These are phyloP conservation scores for Maudiozyma humilis DNA, from an alignment of 1,139 yeast genomes.

Conservation along the genomic window DNA sequence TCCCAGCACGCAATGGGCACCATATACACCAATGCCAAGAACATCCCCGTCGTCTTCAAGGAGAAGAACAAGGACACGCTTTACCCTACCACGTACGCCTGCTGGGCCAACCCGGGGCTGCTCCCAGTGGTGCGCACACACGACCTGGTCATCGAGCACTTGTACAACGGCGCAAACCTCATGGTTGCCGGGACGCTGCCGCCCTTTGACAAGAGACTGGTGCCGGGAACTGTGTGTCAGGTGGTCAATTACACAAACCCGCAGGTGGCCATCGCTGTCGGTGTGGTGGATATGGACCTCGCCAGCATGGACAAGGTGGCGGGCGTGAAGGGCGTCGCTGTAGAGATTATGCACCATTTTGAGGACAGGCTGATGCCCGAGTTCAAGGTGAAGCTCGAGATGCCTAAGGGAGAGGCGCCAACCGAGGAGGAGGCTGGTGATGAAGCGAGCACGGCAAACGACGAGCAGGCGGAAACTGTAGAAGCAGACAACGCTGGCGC, in stretches of 20 bases:
- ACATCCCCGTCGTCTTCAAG: conserved; percentile 67
- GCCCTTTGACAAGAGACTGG: conserved; percentile 49
- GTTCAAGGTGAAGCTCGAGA: conserved; percentile 39
- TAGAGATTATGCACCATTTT: conserved; percentile 45
- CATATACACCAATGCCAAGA: conserved; percentile 55
- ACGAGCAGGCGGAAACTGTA: not conserved
- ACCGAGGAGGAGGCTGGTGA: conserved; percentile 8
- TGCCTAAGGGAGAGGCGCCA: conserved; percentile 25
- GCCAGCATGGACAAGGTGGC: conserved; percentile 37
- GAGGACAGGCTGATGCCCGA: conserved; percentile 47
- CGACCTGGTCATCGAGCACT: conserved; percentile 52
- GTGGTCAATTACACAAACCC: conserved; percentile 58
- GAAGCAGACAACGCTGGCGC: not conserved
- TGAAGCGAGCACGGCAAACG: conserved; percentile 7
- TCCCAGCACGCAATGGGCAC: conserved; percentile 51
- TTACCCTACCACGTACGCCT: conserved; percentile 64
- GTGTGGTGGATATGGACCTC: conserved; percentile 52
- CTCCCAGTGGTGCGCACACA: conserved; percentile 67
- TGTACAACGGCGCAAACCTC: conserved; percentile 74
- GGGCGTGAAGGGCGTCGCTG: conserved; percentile 63
- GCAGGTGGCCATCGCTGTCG: conserved; percentile 65
- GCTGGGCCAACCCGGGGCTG: conserved; percentile 62
- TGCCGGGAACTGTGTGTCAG: conserved; percentile 57
- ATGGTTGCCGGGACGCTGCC: conserved; percentile 88
- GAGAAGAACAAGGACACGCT: conserved; percentile 43